Evolutionary conservation across 75 land plant species (phyloP).

Genomic region (Cryptomeria japonica): DNA sequence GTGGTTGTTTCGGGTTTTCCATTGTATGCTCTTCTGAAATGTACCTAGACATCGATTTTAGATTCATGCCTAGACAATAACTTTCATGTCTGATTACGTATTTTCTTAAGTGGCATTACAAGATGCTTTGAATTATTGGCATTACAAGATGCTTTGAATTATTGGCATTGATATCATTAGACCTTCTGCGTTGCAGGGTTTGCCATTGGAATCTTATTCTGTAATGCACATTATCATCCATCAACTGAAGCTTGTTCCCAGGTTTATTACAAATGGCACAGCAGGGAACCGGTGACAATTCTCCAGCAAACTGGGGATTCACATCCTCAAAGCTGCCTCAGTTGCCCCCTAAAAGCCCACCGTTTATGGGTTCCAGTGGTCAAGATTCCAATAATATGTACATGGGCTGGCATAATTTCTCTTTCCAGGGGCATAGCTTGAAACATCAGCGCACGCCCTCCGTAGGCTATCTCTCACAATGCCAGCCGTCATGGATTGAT

Average conservation of each 20-base stretch:
- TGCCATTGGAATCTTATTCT: not conserved
- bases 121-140: not conserved
- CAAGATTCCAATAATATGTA: conserved; percentile 6
- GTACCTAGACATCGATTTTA: not conserved
- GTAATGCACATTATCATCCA: conserved; percentile 5
- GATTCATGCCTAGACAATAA: not conserved
- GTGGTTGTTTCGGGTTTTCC: not conserved
- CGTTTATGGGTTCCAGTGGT: not conserved
- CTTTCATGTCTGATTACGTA: not conserved
- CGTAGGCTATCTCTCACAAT: conserved; percentile 6
- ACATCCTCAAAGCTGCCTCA: conserved; percentile 7
- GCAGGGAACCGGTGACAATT: conserved; percentile 9
- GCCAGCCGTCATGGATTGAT: conserved; percentile 49
- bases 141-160: not conserved
- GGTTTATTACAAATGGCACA: conserved; percentile 4
- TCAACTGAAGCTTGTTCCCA: not conserved
- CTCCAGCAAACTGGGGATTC: conserved; percentile 5
- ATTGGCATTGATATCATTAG: not conserved
- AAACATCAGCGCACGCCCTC: conserved; percentile 16
- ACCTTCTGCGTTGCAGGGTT: not conserved
- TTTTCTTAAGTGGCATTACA: not conserved
- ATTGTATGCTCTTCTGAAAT: not conserved
- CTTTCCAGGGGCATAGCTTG: conserved; percentile 4
- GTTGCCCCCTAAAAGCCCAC: conserved; percentile 5
- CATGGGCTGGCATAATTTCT: conserved; percentile 9